Evolutionary conservation across 2,329 filamentous ascomycete genomes (phyloP), one percentile per base, ranked within the genome.

Genomic region (Colletotrichum sp.): DNA sequence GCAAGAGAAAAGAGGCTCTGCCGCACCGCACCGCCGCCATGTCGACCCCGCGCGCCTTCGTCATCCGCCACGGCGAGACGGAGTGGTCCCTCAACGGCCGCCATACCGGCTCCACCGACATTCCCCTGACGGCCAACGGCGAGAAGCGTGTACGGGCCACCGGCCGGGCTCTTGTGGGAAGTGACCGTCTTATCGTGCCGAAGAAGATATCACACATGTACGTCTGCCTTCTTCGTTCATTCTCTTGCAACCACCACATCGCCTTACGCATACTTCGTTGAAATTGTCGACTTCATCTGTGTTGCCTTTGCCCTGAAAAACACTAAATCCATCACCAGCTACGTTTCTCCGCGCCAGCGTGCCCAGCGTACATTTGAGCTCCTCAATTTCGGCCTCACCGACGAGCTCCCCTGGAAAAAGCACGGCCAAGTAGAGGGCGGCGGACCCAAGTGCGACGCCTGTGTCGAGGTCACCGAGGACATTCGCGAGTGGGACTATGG

Each of bases 341-440:
- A 96, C 85, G 95, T 98, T 55, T 98, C 95, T 3, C 96, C 96
- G 4, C 93, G 96, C 63, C 92, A 90, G 77, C 94, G 96, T 75
- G 95, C 96, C 25, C 96, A 97, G 85, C 91, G 92, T 67, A 99
- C 96, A n/a, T 93, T 98, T 82, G 95, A 98, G 83, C 91, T 98
- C 64, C 92, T 98, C 30, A 91, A 94, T 79, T 87, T 98, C 25
- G 94, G 93, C 66, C 92, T 93, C 82, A 84, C 87, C n/a, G 90
- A 92, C 55, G 88, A 89, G 3, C 88, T 96, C 19, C 96, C 96
- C 0, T 98, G 95, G 95, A 83, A 89, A 39, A 80, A 85, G 19
- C 88, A 90, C 76, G 87, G 89, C 71, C 79, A 81, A 4, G 52
- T 71, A 13, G 77, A 77, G 39, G 75, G 64, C 71, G 83, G 85